Conservation (phyloP, 2,329 filamentous ascomycete genomes). For the Monilinia aucupariae region DNA sequence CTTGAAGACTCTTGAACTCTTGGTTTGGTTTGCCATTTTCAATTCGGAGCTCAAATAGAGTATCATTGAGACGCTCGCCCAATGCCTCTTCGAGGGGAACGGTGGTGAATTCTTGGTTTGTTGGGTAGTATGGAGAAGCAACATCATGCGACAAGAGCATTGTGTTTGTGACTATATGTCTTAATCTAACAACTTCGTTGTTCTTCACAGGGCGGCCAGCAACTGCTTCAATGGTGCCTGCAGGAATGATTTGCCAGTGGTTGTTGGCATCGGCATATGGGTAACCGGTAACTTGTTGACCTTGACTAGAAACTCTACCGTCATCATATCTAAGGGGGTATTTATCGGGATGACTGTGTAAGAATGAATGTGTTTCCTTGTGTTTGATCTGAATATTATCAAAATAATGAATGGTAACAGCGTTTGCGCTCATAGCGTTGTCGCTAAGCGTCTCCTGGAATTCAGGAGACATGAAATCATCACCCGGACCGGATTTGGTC, state of each 20-base stretch:
- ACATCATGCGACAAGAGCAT: constrained; percentile 92
- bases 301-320: constrained; percentile 92
- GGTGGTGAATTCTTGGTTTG: constrained; percentile 97
- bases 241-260: constrained; percentile 88
- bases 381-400: constrained; percentile 83
- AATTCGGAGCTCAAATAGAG: constrained; percentile 85
- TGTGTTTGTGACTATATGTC: constrained; percentile 79
- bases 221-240: constrained; percentile 52
- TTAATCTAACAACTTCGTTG: constrained; percentile 78
- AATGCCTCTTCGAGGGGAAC: constrained; percentile 66
- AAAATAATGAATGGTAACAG: constrained; percentile 82
- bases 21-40: constrained; percentile 76
- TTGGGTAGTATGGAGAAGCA: constrained; percentile 90
- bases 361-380: constrained; percentile 95
- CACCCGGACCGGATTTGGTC: constrained; percentile 81
- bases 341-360: constrained; percentile 84
- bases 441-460: constrained; percentile 97
- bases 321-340: constrained; percentile 97
- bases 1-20: constrained; percentile 83
- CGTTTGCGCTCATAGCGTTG: constrained; percentile 85
- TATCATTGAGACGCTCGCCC: constrained; percentile 75
- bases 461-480: constrained; percentile 97
- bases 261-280: constrained; percentile 99
- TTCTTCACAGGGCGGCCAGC: constrained; percentile 69
- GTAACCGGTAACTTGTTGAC: constrained; percentile 96